Percentiles rank a stretch among this genome's conserved stretches.
These are phyloP conservation scores for Myxozyma monticola DNA, from an alignment of 805 yeast genomes.

Conservation along the genomic window DNA sequence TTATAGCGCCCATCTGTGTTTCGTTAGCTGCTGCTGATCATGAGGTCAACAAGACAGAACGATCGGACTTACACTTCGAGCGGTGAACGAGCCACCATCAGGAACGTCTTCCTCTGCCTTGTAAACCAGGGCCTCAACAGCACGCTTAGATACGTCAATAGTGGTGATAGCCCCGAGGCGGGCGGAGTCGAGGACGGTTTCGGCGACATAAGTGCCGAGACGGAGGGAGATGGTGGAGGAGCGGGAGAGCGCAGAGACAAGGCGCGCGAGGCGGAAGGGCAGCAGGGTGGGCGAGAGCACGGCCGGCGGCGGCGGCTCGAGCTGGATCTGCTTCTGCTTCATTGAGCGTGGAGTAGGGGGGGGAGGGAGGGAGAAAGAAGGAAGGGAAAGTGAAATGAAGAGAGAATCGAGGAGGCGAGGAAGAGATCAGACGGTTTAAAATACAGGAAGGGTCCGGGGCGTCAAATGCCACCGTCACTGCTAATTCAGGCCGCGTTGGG, in stretches of 20 bases:
- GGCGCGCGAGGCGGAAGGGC: conserved; percentile 33
- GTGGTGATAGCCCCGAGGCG: conserved; percentile 34
- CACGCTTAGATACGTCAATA: conserved; percentile 34
- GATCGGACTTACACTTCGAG: conserved; percentile 29
- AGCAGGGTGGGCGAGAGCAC: conserved; percentile 31
- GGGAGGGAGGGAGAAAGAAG: too few relatives aligned
- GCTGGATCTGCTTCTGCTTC: background rate
- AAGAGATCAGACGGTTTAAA: too few relatives aligned
- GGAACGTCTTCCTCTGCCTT: conserved; percentile 38
- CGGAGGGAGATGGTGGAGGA: conserved; percentile 36
- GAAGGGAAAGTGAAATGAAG: too few relatives aligned
- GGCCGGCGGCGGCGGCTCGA: background rate
- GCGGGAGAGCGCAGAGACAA: conserved; percentile 35
- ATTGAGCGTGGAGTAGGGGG: too few relatives aligned
- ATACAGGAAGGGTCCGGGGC: too few relatives aligned
- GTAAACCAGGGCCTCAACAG: conserved; percentile 35
- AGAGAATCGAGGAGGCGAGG: too few relatives aligned
- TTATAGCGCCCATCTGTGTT: conserved; percentile 22
- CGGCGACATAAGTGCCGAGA: conserved; percentile 35
- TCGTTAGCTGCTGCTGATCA: background rate
- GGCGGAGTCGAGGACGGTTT: conserved; percentile 34
- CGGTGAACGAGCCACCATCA: conserved; percentile 34
- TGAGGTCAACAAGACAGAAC: background rate
- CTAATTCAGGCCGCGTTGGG: too few relatives aligned
- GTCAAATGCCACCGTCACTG: too few relatives aligned